phyloP scores from a whole-genome alignment of 306 rosid genomes.

The Vicia faba region DNA sequence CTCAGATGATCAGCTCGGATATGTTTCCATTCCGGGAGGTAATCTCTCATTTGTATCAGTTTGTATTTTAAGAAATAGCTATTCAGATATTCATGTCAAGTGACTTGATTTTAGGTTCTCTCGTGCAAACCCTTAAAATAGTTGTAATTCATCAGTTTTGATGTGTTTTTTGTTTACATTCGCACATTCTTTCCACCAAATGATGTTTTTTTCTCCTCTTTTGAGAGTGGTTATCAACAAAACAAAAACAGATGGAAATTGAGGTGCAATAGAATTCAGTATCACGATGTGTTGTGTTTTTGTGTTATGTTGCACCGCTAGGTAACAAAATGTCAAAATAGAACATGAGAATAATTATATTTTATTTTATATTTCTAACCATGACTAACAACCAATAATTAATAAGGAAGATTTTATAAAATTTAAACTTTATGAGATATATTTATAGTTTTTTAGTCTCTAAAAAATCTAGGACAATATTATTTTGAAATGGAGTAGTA shows the following conservation, averaged over 20 bases:
- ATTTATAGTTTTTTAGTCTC: no score
- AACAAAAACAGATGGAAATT: slow-evolving; percentile 1
- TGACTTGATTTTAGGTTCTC: slow-evolving; percentile 36
- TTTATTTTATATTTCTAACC: no score
- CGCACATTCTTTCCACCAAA: slow-evolving; percentile 27
- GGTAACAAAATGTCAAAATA: not conserved
- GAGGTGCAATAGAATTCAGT: not conserved
- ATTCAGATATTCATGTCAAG: slow-evolving; percentile 35
- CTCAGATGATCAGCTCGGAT: slow-evolving; percentile 31
- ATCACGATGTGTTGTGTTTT: not conserved
- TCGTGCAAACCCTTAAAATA: slow-evolving; percentile 18
- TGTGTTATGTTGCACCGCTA: not conserved
- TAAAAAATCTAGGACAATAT: no score
- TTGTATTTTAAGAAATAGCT: slow-evolving; percentile 28
- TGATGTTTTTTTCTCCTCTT: slow-evolving; percentile 11
- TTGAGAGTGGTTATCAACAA: slow-evolving; percentile 20
- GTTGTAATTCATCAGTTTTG: slow-evolving; percentile 25
- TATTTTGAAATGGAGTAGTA: no score
- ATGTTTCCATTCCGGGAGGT: slow-evolving; percentile 31
- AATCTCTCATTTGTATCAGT: slow-evolving; percentile 30
- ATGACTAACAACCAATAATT: no score
- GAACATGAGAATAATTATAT: not conserved
- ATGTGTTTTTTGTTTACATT: not conserved
- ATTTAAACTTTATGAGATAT: no score
- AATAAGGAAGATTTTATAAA: no score